Evolutionary conservation across 345 rosid genomes (phyloP).

Genomic region (Salix koriyanagi): DNA sequence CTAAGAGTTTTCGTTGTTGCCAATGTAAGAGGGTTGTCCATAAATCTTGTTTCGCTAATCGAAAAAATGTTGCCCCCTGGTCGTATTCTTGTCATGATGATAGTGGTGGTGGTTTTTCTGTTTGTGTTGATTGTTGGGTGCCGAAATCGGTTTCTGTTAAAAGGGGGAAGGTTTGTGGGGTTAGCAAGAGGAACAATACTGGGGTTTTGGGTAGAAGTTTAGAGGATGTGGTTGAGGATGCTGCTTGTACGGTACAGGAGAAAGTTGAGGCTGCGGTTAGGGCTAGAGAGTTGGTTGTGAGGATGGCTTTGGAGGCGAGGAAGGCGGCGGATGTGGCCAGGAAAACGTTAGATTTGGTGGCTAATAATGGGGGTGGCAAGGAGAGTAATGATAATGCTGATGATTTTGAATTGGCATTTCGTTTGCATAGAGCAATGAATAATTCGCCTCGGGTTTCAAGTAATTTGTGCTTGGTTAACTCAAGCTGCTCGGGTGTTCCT

Average conservation of each 20-base stretch:
- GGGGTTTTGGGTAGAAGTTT: slow-evolving; percentile 17
- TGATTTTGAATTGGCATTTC: slow-evolving; percentile 32
- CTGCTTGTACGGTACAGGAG: slow-evolving; percentile 11
- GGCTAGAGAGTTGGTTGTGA: slow-evolving; percentile 28
- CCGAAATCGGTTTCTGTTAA: slow-evolving; percentile 33
- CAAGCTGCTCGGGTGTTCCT: not conserved
- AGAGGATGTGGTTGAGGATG: slow-evolving; percentile 25
- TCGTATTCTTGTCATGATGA: slow-evolving; percentile 29
- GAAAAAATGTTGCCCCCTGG: slow-evolving; percentile 33
- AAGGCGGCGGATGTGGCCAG: slow-evolving; percentile 16
- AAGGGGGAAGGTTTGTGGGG: slow-evolving; percentile 2
- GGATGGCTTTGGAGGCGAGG: slow-evolving; percentile 21
- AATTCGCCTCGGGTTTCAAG: slow-evolving; percentile 29
- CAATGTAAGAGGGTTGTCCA: slow-evolving; percentile 39
- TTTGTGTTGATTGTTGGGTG: slow-evolving; percentile 65
- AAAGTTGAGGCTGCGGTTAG: slow-evolving; percentile 23
- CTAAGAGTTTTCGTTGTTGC: slow-evolving; percentile 23
- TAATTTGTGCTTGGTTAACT: slow-evolving; percentile 16
- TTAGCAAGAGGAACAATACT: slow-evolving; percentile 4
- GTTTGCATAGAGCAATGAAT: slow-evolving; percentile 33
- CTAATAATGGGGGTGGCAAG: slow-evolving; percentile 17
- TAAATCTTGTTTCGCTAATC: slow-evolving; percentile 30
- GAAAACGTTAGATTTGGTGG: slow-evolving; percentile 13
- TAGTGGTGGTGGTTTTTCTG: slow-evolving; percentile 21
- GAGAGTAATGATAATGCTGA: slow-evolving; percentile 9